Conservation (phyloP, 2,329 filamentous ascomycete species). For the Samsoniella hepiali region DNA sequence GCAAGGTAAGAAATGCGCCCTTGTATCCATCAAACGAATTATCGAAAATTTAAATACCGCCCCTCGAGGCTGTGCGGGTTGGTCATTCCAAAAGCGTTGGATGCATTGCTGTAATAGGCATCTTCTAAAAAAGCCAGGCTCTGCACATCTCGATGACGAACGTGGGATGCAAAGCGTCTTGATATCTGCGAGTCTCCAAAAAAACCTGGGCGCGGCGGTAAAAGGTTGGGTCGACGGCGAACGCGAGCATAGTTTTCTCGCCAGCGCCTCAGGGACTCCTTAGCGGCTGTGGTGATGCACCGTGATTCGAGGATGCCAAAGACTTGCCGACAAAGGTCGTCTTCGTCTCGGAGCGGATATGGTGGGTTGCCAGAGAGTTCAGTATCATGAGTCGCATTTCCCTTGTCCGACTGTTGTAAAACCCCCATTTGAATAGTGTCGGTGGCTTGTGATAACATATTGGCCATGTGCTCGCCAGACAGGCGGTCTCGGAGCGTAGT, state of each 20-base stretch:
- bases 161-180: slow-evolving; percentile 27
- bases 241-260: slow-evolving; percentile 47
- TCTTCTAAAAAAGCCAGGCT: slow-evolving; percentile 17
- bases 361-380: slow-evolving; percentile 8
- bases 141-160: slow-evolving; percentile 9
- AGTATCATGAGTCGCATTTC: background rate
- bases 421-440: slow-evolving; percentile 4
- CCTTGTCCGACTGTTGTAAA: background rate
- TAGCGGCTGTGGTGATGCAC: slow-evolving; percentile 48
- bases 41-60: slow-evolving; percentile 20
- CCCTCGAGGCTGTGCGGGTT: slow-evolving; percentile 11
- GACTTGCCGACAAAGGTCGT: slow-evolving; percentile 41
- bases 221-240: slow-evolving; percentile 35
- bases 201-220: slow-evolving; percentile 38
- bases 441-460: slow-evolving; percentile 1
- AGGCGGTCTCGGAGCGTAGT: slow-evolving; percentile 51
- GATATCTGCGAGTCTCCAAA: slow-evolving; percentile 29
- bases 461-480: slow-evolving; percentile 25
- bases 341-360: slow-evolving; percentile 33
- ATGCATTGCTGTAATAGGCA: slow-evolving; percentile 18
- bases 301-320: slow-evolving; percentile 45
- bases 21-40: slow-evolving; percentile 6
- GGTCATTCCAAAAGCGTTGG: slow-evolving; percentile 20
- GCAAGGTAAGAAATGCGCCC: background rate
- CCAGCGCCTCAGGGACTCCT: slow-evolving; percentile 45